phyloP scores from a whole-genome alignment of 495 filamentous ascomycete species.

The Podospora tetraspora region DNA sequence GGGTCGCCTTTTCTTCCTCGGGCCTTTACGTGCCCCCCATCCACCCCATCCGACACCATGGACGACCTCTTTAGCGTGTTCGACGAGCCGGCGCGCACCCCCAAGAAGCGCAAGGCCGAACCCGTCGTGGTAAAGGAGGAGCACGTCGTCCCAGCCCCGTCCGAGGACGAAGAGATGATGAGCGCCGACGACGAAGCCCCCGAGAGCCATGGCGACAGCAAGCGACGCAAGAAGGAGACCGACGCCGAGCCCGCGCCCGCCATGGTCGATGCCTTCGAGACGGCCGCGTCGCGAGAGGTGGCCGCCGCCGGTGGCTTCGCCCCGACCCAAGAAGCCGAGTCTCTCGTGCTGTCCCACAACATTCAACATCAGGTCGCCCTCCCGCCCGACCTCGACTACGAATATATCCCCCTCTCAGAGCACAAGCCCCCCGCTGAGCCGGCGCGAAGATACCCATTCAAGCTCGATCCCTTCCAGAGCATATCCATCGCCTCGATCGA shows the following conservation, averaged over 20 bases:
- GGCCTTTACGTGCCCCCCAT: neutral
- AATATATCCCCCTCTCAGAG: conserved; percentile 85
- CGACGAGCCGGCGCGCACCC: conserved; percentile 56
- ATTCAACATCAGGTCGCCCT: conserved; percentile 96
- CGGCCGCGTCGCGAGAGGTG: conserved; percentile 88
- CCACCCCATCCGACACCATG: conserved; percentile 41
- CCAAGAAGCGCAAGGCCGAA: conserved; percentile 74
- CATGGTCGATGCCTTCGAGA: conserved; percentile 89
- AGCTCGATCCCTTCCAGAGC: conserved; percentile 93
- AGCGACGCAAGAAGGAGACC: conserved; percentile 69
- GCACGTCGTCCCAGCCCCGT: conserved; percentile 2
- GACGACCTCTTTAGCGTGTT: conserved; percentile 85
- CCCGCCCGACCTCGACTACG: conserved; percentile 74
- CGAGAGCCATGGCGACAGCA: conserved; percentile 46
- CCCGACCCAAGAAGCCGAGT: conserved; percentile 48
- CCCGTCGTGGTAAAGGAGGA: conserved; percentile 50
- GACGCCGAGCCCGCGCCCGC: conserved; percentile 82
- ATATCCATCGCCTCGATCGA: conserved; percentile 90
- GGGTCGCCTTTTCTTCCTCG: neutral
- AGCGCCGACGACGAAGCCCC: conserved; percentile 18
- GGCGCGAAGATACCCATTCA: conserved; percentile 78
- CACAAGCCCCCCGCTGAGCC: conserved; percentile 82
- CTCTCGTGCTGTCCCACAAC: conserved; percentile 86
- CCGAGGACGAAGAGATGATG: conserved; percentile 19
- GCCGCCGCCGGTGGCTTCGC: conserved; percentile 78